A percentile compares a stretch with the other conserved stretches of the same genome.
Evolutionary conservation across 345 rosid genomes (phyloP).

Genomic region (Euphorbia tirucalli): DNA sequence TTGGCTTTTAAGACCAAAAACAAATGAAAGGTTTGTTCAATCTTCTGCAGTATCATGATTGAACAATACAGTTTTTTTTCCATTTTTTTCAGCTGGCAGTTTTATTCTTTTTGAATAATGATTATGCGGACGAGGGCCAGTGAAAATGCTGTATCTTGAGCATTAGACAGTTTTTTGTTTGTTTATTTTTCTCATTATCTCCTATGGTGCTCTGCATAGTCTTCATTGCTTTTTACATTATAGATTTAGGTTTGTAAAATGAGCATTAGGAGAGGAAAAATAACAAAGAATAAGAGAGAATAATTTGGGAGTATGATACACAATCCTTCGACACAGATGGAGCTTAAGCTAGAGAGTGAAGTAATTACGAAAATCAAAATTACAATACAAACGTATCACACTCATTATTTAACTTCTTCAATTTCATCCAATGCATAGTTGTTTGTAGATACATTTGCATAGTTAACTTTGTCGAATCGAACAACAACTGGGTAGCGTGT

Average conservation of each 20-base stretch:
- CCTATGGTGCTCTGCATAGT: not conserved
- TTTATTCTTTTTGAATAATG: not conserved
- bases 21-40: not conserved
- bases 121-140: not conserved
- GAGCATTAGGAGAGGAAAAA: not conserved
- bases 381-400: slow-evolving; percentile 13
- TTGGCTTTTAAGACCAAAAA: not conserved
- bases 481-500: slow-evolving; percentile 88
- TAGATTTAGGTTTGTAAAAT: not conserved
- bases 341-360: slow-evolving; percentile 26
- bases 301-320: slow-evolving; percentile 29
- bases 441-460: slow-evolving; percentile 91
- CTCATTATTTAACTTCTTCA: slow-evolving; percentile 54
- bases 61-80: too few species aligned
- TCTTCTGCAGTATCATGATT: not conserved
- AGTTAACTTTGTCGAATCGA: slow-evolving; percentile 82
- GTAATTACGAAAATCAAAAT: slow-evolving; percentile 20
- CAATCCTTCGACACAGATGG: slow-evolving; percentile 21
- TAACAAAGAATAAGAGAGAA: slow-evolving; percentile 8
- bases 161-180: not conserved
- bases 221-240: not conserved
- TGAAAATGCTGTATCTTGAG: not conserved
- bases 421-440: slow-evolving; percentile 92
- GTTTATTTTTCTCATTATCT: not conserved
- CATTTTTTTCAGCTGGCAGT: not conserved